These are phyloP conservation scores for Mycosarcoma mackinlayi DNA, from an alignment of 1,284 basidiomycete genomes.

Conservation along the genomic window DNA sequence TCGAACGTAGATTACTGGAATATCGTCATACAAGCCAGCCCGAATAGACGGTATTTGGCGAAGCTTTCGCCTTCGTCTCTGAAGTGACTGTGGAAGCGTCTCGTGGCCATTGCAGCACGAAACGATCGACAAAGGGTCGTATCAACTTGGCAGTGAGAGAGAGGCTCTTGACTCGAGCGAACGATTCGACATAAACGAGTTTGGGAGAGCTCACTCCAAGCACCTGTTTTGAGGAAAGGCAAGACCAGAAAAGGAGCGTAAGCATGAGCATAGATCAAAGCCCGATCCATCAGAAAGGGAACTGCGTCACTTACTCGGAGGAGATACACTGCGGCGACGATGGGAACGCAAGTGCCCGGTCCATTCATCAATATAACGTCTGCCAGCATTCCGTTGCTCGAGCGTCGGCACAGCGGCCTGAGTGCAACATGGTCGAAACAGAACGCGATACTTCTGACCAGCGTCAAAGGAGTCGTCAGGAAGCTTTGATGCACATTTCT, in stretches of 20 bases:
- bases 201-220: constrained; percentile 79
- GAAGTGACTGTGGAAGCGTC: constrained; percentile 8
- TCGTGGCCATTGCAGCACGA: constrained; percentile 70
- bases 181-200: constrained; percentile 92
- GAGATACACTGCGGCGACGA: constrained; percentile 79
- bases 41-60: constrained; percentile 34
- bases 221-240: constrained; percentile 73
- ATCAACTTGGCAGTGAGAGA: constrained; percentile 88
- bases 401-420: constrained; percentile 14
- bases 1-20: too few species aligned
- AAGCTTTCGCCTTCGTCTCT: not conserved
- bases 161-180: constrained; percentile 84
- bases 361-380: constrained; percentile 91
- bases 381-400: constrained; percentile 65
- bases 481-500: constrained; percentile 70
- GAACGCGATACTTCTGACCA: constrained; percentile 37
- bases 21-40: constrained; percentile 46
- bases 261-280: too few species aligned
- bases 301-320: constrained; percentile 76
- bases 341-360: constrained; percentile 89
- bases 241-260: too few species aligned
- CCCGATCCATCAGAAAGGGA: not conserved
- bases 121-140: constrained; percentile 83
- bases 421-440: constrained; percentile 50
- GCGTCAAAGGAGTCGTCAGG: constrained; percentile 51